phyloP scores from a whole-genome alignment of 2,329 filamentous ascomycete species.

The Colletotrichum nymphaeae region DNA sequence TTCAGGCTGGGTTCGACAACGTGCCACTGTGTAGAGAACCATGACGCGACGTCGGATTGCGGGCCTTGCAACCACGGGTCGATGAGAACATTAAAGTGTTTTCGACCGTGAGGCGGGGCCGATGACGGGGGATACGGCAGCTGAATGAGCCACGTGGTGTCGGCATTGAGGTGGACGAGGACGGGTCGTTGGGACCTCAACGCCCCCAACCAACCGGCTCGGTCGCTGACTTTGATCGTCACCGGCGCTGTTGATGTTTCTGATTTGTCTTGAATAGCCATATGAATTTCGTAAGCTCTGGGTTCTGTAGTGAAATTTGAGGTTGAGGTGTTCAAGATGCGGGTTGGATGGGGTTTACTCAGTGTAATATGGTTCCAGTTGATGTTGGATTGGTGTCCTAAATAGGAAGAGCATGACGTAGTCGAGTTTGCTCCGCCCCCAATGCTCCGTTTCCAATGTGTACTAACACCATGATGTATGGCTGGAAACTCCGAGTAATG shows the following conservation, averaged over 20 bases:
- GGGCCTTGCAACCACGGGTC: slow-evolving; percentile 74
- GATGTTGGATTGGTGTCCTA: background rate
- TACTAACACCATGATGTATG: background rate
- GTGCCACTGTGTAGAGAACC: slow-evolving; percentile 76
- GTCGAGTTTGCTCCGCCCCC: background rate
- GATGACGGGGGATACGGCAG: slow-evolving; percentile 64
- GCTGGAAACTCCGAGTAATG: background rate
- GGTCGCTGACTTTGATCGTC: slow-evolving; percentile 23
- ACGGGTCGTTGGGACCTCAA: slow-evolving; percentile 47
- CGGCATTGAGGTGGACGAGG: slow-evolving; percentile 74
- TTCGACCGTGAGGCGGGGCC: slow-evolving; percentile 53
- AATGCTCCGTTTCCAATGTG: background rate
- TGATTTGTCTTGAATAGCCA: background rate
- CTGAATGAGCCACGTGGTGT: slow-evolving; percentile 76
- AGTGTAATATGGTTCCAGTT: background rate
- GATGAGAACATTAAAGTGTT: slow-evolving; percentile 72
- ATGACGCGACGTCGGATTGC: slow-evolving; percentile 71
- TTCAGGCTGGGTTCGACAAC: slow-evolving; percentile 63
- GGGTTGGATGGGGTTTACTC: background rate
- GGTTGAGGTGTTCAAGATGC: background rate
- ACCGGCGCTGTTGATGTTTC: background rate
- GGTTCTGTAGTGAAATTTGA: no score
- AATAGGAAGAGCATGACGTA: background rate
- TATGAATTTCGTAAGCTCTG: background rate
- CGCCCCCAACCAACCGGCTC: slow-evolving; percentile 18